Conservation (phyloP, 1,139 yeast genomes). For the Taphrina wiesneri region DNA sequence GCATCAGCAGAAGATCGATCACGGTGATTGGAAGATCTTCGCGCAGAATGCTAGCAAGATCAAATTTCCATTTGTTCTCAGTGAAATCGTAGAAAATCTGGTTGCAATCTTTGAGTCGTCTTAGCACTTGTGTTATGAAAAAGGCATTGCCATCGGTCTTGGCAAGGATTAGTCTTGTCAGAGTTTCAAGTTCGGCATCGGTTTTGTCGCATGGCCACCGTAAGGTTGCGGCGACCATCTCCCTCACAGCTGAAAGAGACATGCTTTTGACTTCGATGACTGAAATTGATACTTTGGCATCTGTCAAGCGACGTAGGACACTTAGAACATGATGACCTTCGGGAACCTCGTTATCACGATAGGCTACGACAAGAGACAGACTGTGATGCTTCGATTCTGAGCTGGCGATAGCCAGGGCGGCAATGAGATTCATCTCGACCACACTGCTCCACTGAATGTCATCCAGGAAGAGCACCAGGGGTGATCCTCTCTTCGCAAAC, state of each 20-base stretch:
- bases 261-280: constrained; percentile 17
- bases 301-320: constrained; percentile 6
- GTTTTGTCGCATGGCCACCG: constrained; percentile 6
- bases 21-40: constrained; percentile 30
- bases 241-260: constrained; percentile 13
- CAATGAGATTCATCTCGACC: constrained; percentile 18
- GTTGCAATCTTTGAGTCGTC: not conserved
- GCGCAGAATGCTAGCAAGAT: constrained; percentile 17
- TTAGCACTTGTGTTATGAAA: constrained; percentile 30
- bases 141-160: constrained; percentile 32
- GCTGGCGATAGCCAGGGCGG: constrained; percentile 18
- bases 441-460: constrained; percentile 32
- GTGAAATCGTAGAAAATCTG: constrained; percentile 22
- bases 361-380: constrained; percentile 20
- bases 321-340: constrained; percentile 21
- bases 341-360: constrained; percentile 29
- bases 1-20: constrained; percentile 19
- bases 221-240: constrained; percentile 28
- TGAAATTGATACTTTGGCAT: constrained; percentile 4
- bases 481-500: constrained; percentile 22
- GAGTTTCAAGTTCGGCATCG: constrained; percentile 20
- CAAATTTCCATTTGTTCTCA: constrained; percentile 13
- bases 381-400: not conserved
- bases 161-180: constrained; percentile 14
- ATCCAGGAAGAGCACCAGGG: constrained; percentile 29